These are phyloP conservation scores for Globisporangium paroecandrum DNA, from an alignment of 352 stramenopile species.

Conservation along the genomic window DNA sequence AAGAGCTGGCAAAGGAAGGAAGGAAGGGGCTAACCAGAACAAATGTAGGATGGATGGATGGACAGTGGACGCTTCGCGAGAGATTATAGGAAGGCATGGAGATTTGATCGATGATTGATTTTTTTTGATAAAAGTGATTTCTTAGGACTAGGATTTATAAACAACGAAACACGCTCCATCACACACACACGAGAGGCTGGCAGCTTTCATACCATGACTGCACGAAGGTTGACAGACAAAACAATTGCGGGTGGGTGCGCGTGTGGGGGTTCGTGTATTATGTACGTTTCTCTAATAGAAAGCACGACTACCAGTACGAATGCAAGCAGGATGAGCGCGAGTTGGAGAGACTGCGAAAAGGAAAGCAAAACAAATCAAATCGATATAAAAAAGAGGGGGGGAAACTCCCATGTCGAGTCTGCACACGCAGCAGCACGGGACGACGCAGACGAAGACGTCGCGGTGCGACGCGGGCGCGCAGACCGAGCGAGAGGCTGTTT, in stretches of 20 bases:
- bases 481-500: neutral
- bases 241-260: neutral
- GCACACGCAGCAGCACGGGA: neutral
- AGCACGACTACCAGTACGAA: neutral
- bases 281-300: constrained; percentile 1
- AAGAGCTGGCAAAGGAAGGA: neutral
- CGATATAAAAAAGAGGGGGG: neutral
- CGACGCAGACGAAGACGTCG: neutral
- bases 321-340: neutral
- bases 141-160: constrained; percentile 1
- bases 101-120: neutral
- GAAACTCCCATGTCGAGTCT: neutral
- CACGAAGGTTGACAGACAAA: no score
- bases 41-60: constrained; percentile 1
- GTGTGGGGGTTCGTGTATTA: neutral
- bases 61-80: neutral
- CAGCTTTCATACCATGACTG: no score
- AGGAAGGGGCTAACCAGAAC: neutral
- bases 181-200: neutral
- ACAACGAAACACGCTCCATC: neutral
- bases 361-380: neutral
- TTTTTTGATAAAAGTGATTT: constrained; percentile 1
- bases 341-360: neutral
- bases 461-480: neutral
- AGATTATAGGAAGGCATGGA: neutral